Evolutionary conservation across 1,139 yeast genomes (phyloP), one percentile per base, ranked within the genome.

Genomic region (Magnusiomyces suaveolens): DNA sequence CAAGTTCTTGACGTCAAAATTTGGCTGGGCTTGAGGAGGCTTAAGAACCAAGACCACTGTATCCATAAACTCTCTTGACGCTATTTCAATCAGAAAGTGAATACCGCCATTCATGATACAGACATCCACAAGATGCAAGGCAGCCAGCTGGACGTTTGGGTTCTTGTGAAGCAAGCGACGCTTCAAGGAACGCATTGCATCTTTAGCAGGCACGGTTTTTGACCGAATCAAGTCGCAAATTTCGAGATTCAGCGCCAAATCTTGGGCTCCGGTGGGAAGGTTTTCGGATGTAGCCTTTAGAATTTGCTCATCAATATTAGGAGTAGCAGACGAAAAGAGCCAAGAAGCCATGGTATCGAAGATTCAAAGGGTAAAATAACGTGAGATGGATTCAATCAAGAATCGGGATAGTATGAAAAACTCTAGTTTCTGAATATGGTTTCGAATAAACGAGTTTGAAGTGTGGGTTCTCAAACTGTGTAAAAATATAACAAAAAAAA

Each of bases 71-170:
- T 92, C 97, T 60, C 90, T 80, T 20, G 92, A 79, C 33, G 95
- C 81, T 44, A 90, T 75, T 64, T 89, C 97, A 39, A 75, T 75
- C 38, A 92, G 74, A 63, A 92, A 90, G 63, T 88, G 96, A 53
- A 76, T 75, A 6, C 99, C 99, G 51, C 96, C 90, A 68, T 94
- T 92, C 72, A 94, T 92, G 56, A 92, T 85, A 70, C 96, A 87
- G 50, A 88, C 78, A 64, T 92, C 97, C 25, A 83, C 75, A 60
- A 94, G 73, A 65, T 84, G 85, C 64, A 95, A 76, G 0, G 90
- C 77, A 10, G 92, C 79, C 43, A 81, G 75, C 63, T 87, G 86
- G 33, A 83, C 79, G 68, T 89, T 89, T 6, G 97, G 96, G 61
- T 80, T 78, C 21, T 80, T 77, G 57, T 78, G 73, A 32, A 83